Evolutionary conservation across 2,329 filamentous ascomycete genomes (phyloP), one percentile per base, ranked within the genome.

Genomic region (Colletotrichum siamense): DNA sequence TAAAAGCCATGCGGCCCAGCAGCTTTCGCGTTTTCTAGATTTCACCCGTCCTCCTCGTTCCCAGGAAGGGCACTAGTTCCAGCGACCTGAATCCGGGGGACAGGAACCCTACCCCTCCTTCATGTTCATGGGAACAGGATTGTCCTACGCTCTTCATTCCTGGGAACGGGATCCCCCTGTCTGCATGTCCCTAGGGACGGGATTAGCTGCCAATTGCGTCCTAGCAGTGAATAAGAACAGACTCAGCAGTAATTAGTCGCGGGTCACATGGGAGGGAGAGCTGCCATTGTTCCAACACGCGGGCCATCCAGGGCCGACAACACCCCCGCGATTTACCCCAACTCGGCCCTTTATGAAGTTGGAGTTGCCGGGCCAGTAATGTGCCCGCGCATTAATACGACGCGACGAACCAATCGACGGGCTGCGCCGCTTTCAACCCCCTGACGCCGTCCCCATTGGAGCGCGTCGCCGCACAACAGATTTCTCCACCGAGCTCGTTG

Each of bases 401-500:
- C 44, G 44, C n/a, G 44, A 52, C 44, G 44, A 52, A 52, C 44
- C 44, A 52, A 52, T 52, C 44, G 44, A 52, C 44, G 44, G 44
- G 44, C 44, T 52, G 44, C 44, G 44, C 44, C 44, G 44, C 44
- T 34, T 62, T 52, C n/a, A 9, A 34, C 30, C 62, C 63, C 57
- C 57, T n/a, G 57, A 44, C 26, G 39, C 28, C 44, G 24, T 67
- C 61, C 68, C 63, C 39, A 76, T 76, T 76, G 73, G 73, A 73
- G 64, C 73, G 73, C 73, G 26, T 76, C 70, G 28, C 6, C 26
- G 63, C 64, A 36, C 65, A 15, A 65, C 57, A 59, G 39, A 26
- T 73, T 73, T 24, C 26, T 32, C 64, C 32, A 22, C 57, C 70
- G 59, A 28, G 57, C 73, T 76, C 73, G 73, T 55, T 44, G 6